Evolutionary conservation across 495 filamentous ascomycete species (phyloP), one percentile per base, ranked within the genome.

Genomic region (Penicillium atrosanguineum): DNA sequence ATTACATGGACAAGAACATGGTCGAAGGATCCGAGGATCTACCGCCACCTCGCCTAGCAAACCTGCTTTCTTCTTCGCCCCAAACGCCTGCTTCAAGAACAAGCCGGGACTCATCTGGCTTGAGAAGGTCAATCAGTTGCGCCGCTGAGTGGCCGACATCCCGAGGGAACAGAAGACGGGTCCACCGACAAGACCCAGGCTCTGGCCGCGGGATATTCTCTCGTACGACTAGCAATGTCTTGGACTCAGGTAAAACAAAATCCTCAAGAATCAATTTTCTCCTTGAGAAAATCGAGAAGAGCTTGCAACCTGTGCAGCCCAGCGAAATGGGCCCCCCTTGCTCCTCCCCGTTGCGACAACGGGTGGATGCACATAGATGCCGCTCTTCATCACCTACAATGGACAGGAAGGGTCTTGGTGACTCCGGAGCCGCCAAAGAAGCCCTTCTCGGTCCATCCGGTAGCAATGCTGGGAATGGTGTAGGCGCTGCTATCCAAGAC

Each of bases 81-180:
- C 82, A 85, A 45, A 83, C 81, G 0, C 79, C 80, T 11, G 73
- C 60, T 28, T 74, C 68, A 15, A 69, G 62, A 52, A 65, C 70
- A 21, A 69, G 72, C 25, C 72, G 74, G 49, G 73, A 76, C 31
- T 78, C 76, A 19, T 75, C 79, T 41, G 75, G 79, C 0, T 63
- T 91, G 47, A 78, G 85, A 62, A 83, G 88, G 51, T 79, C 87
- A 0, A 76, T 83, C 21, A 95, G 91, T 68, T 95, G 84, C 63
- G 90, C 88, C 38, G 83, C 69, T 44, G 78, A 78, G 61, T 83
- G 76, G 76, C 82, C 77, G 31, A 75, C 69, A 43, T 79, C 75
- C 8, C 75, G 80, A 25, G 65, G 78, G 23, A 90, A 91, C 56
- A 71, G 75, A 48, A 63, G 77, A 55, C 75, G 65, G 40, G 46